A percentile compares a stretch with the other conserved stretches of the same genome.
phyloP scores from a whole-genome alignment of 352 stramenopile species.

The Phytophthora lateralis region DNA sequence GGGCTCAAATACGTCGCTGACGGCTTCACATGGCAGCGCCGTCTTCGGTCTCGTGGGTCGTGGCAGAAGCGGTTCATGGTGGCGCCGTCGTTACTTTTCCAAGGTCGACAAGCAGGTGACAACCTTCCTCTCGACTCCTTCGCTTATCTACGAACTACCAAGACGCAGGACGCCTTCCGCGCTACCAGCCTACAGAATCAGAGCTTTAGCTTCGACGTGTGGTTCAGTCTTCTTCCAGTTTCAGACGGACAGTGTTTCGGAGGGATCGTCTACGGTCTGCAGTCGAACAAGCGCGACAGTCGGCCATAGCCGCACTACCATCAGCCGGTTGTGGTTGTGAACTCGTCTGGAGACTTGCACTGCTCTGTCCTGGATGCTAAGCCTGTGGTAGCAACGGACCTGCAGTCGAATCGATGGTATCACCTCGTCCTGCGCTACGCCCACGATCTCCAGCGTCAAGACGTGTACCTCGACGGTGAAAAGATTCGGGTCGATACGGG shows the following conservation, averaged over 20 bases:
- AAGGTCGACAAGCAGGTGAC: background rate
- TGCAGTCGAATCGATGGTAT: constrained; percentile 39
- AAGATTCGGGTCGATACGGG: constrained; percentile 5
- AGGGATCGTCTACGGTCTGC: constrained; percentile 11
- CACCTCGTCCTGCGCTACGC: constrained; percentile 37
- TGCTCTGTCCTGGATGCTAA: constrained; percentile 33
- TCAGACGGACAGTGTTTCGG: background rate
- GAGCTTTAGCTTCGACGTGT: constrained; percentile 17
- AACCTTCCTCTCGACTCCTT: background rate
- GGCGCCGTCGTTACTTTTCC: constrained; percentile 11
- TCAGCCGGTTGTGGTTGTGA: constrained; percentile 36
- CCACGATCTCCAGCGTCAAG: constrained; percentile 11
- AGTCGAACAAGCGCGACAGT: constrained; percentile 3
- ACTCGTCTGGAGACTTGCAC: constrained; percentile 25
- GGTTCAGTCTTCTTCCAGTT: constrained; percentile 12
- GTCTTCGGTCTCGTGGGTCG: background rate
- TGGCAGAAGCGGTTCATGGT: constrained; percentile 16
- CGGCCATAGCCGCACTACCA: constrained; percentile 27
- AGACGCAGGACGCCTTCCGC: background rate
- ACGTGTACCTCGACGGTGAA: constrained; percentile 34
- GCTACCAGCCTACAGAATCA: constrained; percentile 6
- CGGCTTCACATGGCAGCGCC: background rate
- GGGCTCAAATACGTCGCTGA: background rate
- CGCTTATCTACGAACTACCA: background rate
- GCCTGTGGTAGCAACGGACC: constrained; percentile 13